phyloP scores from a whole-genome alignment of 2,329 filamentous ascomycete genomes.

The Dryadomyces sulphureus region DNA sequence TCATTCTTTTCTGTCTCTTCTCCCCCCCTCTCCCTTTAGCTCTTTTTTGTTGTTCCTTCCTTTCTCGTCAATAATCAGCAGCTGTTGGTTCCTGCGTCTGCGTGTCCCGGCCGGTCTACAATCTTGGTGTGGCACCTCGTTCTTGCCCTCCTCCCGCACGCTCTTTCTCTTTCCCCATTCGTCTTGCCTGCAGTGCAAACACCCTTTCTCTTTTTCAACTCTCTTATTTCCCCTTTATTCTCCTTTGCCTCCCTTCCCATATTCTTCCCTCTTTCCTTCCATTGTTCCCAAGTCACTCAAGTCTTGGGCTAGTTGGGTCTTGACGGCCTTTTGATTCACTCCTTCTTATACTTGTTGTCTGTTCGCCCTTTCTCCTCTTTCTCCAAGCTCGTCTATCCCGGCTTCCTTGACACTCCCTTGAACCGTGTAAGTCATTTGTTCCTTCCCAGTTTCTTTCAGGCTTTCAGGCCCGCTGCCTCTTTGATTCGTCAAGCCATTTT shows the following conservation, averaged over 20 bases:
- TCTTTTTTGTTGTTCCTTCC: not conserved
- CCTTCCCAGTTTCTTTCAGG: too few relatives aligned
- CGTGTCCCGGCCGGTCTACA: not conserved
- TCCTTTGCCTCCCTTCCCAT: too few relatives aligned
- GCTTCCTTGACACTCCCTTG: too few relatives aligned
- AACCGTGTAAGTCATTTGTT: too few relatives aligned
- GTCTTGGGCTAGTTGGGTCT: too few relatives aligned
- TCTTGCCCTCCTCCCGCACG: not conserved
- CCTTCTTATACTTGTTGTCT: not conserved
- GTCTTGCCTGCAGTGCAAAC: too few relatives aligned
- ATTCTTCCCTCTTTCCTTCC: too few relatives aligned
- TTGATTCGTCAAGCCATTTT: too few relatives aligned
- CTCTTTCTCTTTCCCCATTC: slow-evolving; percentile 12
- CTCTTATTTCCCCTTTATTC: not conserved
- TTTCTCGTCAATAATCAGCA: not conserved
- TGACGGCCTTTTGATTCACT: too few relatives aligned
- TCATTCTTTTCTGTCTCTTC: not conserved
- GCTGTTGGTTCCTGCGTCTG: not conserved
- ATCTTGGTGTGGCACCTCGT: not conserved
- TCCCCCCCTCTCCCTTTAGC: not conserved
- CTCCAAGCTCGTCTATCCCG: not conserved
- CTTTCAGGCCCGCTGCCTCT: too few relatives aligned
- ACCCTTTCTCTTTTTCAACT: not conserved
- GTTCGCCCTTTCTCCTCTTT: not conserved
- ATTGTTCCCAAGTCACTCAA: not conserved